phyloP scores from a whole-genome alignment of 2,329 filamentous ascomycete species.

The Verticillium dahliae region DNA sequence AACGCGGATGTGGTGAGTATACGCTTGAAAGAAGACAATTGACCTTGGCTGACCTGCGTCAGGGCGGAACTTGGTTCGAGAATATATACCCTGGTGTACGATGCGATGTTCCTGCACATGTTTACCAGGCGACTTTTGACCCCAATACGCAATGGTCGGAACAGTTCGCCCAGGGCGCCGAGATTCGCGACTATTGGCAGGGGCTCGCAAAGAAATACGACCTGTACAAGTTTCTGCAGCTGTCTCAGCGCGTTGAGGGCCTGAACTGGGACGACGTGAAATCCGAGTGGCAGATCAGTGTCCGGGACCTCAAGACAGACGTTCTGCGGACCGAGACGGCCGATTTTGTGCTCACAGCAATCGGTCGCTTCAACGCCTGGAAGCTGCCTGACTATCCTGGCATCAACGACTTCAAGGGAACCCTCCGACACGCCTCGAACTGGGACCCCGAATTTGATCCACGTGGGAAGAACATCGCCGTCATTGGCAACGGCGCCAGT shows the following conservation, averaged over 20 bases:
- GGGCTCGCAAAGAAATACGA: constrained; percentile 55
- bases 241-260: constrained; percentile 48
- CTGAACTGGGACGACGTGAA: constrained; percentile 46
- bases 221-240: constrained; percentile 51
- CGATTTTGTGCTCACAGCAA: constrained; percentile 57
- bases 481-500: constrained; percentile 58
- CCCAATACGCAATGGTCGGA: constrained; percentile 65
- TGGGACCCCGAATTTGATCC: constrained; percentile 49
- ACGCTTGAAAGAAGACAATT: not conserved
- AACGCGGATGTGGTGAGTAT: constrained; percentile 56
- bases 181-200: constrained; percentile 65
- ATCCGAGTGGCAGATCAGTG: constrained; percentile 48
- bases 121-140: constrained; percentile 62
- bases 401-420: constrained; percentile 45
- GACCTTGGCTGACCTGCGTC: not conserved
- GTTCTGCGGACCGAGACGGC: constrained; percentile 37
- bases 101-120: constrained; percentile 62
- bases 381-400: constrained; percentile 56
- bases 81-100: constrained; percentile 58
- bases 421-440: constrained; percentile 53
- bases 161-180: constrained; percentile 58
- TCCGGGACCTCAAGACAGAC: constrained; percentile 30
- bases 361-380: constrained; percentile 62
- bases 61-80: constrained; percentile 49
- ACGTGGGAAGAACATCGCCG: constrained; percentile 42